Evolutionary conservation across 305 asterid genomes (phyloP), one percentile per base, ranked within the genome.

Genomic region (Solanum hybrid): DNA sequence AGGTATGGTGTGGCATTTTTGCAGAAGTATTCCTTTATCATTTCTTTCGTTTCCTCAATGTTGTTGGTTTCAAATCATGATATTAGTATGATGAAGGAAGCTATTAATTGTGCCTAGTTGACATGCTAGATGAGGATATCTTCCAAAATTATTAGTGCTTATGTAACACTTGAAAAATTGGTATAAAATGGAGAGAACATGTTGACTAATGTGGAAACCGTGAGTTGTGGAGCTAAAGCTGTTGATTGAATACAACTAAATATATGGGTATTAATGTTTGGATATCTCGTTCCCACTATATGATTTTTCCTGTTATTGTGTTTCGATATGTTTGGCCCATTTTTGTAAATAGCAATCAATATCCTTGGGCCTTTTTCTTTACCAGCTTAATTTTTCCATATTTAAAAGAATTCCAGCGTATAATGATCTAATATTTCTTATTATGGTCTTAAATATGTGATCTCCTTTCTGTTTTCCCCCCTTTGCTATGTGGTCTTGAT

Each of bases 1-100:
- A 97, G 99, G 99, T 97, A 88, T 84, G 74, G 37, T 96, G 89
- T 57, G 88, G 40, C 31, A 11, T 57, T 84, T 11, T 57, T 22
- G 22, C 42, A 3, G 13, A 85, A 85, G 51, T 85, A 26, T 57
- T 85, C 46, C 51, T 57, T 51, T 85, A 33, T 40, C 76, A 85
- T 85, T 84, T 51, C 75, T 51, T 84, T 51, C 4, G 22, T 51
- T 85, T 57, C 51, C 46, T 33, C 88, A 18, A 20, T 29, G 29
- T 84, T 51, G 31, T 20, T 84, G 31, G 40, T 84, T 57, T 84
- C 42, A 51, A 31, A 84, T 84, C 88, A 57, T 57, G 88, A 35
- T 85, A 31, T 85, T 51, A 31, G 42, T 57, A 85, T 85, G 88
- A 33, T 34, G 42, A 57, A 61, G 31, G n/a, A 57, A n/a, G 26